phyloP scores from a whole-genome alignment of 345 rosid genomes.

The Eucalyptus brandiana region DNA sequence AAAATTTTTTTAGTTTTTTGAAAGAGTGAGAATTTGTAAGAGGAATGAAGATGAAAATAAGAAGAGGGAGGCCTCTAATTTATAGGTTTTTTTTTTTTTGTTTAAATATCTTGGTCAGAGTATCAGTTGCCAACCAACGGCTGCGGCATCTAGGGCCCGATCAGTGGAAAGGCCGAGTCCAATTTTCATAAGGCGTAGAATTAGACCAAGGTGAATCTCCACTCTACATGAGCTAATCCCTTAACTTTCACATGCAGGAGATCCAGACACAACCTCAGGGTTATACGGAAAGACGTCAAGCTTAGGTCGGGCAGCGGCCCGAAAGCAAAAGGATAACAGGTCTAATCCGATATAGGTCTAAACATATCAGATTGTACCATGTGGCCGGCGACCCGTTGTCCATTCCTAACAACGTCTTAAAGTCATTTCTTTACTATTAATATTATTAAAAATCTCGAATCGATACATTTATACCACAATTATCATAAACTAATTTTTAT shows the following conservation, averaged over 20 bases:
- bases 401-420: not conserved
- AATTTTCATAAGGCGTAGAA: not conserved
- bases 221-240: not conserved
- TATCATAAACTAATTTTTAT: not conserved
- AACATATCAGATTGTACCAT: not conserved
- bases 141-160: not conserved
- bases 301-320: not conserved
- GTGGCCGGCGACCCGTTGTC: accelerated
- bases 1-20: too few species aligned
- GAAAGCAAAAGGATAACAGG: not conserved
- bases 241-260: not conserved
- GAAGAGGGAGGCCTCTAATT: not conserved
- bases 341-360: not conserved
- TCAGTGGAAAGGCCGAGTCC: not conserved
- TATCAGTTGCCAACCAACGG: not conserved
- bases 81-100: not conserved
- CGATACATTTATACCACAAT: too few species aligned
- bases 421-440: too few species aligned
- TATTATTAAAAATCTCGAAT: not conserved
- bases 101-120: not conserved
- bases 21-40: too few species aligned
- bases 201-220: not conserved
- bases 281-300: not conserved
- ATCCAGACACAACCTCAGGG: not conserved
- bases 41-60: not conserved